Conservation (phyloP, 306 rosid species). For the Ormosia emarginata region DNA sequence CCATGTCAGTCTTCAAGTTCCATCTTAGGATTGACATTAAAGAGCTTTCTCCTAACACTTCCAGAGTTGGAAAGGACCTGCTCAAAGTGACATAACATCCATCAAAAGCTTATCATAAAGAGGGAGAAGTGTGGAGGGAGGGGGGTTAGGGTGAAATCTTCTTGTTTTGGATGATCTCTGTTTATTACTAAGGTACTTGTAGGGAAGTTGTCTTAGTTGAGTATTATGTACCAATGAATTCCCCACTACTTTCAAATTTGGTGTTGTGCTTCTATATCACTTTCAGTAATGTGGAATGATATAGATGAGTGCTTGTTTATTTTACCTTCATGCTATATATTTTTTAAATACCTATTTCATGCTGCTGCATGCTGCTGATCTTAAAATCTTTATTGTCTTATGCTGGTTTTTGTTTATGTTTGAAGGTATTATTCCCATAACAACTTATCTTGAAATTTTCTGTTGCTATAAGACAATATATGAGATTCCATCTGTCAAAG, state of each 20-base stretch:
- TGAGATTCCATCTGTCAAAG: slow-evolving; percentile 82
- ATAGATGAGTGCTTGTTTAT: neutral
- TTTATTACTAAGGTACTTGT: too few relatives aligned
- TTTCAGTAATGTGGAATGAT: neutral
- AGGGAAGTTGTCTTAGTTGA: neutral
- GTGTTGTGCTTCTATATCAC: neutral
- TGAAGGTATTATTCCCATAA: slow-evolving; percentile 72
- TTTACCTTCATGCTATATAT: neutral
- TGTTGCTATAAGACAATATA: slow-evolving; percentile 81
- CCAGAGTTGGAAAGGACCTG: slow-evolving; percentile 80
- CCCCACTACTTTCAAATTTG: neutral
- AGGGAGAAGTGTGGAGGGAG: neutral
- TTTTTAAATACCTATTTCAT: neutral
- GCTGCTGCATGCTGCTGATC: neutral
- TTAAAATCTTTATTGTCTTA: neutral
- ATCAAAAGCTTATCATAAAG: neutral
- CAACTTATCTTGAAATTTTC: slow-evolving; percentile 83
- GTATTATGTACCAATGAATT: neutral
- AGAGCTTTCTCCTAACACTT: slow-evolving; percentile 63
- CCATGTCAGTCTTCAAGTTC: slow-evolving; percentile 65
- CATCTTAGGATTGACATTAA: slow-evolving; percentile 67
- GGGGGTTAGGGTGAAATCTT: too few relatives aligned
- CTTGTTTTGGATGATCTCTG: too few relatives aligned
- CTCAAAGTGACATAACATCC: slow-evolving; percentile 25
- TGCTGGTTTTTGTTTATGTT: neutral